Conservation (phyloP, 768 basidiomycete genomes). For the Cyclocybe aegerita region DNA sequence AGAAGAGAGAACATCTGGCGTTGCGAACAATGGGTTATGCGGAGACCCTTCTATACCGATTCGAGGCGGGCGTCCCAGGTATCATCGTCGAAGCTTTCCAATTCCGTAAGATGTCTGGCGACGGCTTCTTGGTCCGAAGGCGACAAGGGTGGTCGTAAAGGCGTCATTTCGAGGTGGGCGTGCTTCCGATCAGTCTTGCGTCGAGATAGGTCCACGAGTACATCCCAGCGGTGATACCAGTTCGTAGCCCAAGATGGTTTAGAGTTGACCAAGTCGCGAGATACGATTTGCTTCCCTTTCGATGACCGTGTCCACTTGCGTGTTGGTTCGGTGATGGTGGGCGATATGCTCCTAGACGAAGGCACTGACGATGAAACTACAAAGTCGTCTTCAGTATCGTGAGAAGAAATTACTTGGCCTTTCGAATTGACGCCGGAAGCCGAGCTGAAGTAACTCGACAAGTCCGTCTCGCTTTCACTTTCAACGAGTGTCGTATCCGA, state of each 20-base stretch:
- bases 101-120: slow-evolving; percentile 1
- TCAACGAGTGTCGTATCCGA: slow-evolving; percentile 61
- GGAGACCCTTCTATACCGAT: slow-evolving; percentile 1
- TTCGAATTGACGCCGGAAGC: slow-evolving; percentile 12
- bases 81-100: slow-evolving; percentile 3
- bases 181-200: slow-evolving; percentile 22
- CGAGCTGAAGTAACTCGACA: slow-evolving; percentile 8
- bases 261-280: slow-evolving; percentile 4
- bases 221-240: slow-evolving; percentile 57
- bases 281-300: not conserved
- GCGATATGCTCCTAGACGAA: too few species aligned
- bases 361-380: not conserved
- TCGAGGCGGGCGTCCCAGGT: slow-evolving; percentile 6
- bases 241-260: slow-evolving; percentile 40
- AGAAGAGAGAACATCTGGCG: too few species aligned
- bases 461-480: slow-evolving; percentile 40
- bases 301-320: slow-evolving; percentile 11
- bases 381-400: not conserved
- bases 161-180: not conserved
- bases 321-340: not conserved
- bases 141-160: not conserved
- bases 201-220: slow-evolving; percentile 44
- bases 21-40: too few species aligned
- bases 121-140: not conserved
- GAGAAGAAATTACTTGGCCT: not conserved